Conservation (phyloP, 2,329 filamentous ascomycete genomes). For the Fusarium heterosporum region DNA sequence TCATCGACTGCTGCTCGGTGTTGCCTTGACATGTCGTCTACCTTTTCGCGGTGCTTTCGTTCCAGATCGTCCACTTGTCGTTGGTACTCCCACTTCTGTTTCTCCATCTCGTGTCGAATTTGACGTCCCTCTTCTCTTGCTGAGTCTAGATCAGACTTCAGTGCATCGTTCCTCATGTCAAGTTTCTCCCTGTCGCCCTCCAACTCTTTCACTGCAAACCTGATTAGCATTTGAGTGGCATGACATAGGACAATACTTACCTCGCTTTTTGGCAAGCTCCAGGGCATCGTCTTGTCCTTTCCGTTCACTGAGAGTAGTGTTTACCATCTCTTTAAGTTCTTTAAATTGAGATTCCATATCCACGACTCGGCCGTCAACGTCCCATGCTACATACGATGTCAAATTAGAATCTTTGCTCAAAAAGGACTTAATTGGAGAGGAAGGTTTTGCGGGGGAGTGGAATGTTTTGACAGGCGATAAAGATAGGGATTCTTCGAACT, state of each 20-base stretch:
- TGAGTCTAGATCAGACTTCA: constrained; percentile 73
- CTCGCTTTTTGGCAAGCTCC: constrained; percentile 77
- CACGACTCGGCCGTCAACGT: constrained; percentile 80
- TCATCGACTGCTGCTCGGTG: constrained; percentile 51
- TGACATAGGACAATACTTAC: constrained; percentile 60
- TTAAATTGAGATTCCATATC: constrained; percentile 81
- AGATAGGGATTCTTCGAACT: constrained; percentile 50
- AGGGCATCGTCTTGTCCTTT: constrained; percentile 79
- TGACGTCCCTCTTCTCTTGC: constrained; percentile 53
- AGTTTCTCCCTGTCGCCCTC: constrained; percentile 62
- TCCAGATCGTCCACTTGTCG: constrained; percentile 67
- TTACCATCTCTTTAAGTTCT: constrained; percentile 78
- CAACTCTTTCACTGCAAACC: constrained; percentile 58
- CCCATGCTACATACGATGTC: constrained; percentile 75
- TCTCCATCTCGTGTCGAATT: constrained; percentile 53
- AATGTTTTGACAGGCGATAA: constrained; percentile 50
- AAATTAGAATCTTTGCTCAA: constrained; percentile 81
- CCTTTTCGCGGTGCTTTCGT: constrained; percentile 51
- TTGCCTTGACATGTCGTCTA: constrained; percentile 53
- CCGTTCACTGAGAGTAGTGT: constrained; percentile 74
- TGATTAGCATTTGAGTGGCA: not conserved
- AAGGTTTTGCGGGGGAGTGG: constrained; percentile 55
- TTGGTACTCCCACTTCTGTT: constrained; percentile 52
- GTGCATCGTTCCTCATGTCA: constrained; percentile 58
- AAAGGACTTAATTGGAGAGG: constrained; percentile 64